Evolutionary conservation across 371 early-diverging fungal genomes (phyloP).

Genomic region (Haplosporangium sp.): DNA sequence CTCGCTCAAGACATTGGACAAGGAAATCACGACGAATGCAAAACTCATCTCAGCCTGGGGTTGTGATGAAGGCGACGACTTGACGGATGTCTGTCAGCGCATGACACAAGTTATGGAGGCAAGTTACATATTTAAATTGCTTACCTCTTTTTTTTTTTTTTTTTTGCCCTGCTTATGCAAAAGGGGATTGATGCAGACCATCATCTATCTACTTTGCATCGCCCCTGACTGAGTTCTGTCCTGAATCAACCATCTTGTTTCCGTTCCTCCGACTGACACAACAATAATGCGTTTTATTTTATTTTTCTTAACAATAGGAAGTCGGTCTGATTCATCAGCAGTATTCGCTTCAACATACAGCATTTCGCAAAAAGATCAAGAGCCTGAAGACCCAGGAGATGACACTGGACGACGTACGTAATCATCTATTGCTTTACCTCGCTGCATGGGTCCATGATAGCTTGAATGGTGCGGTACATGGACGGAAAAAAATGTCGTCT

Average conservation of each 20-base stretch:
- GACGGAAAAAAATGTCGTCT: background rate
- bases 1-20: constrained; percentile 27
- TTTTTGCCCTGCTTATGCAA: background rate
- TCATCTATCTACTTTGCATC: background rate
- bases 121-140: background rate
- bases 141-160: background rate
- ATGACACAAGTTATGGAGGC: constrained; percentile 37
- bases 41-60: constrained; percentile 31
- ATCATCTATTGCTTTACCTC: background rate
- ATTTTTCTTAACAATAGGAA: constrained; percentile 23
- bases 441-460: background rate
- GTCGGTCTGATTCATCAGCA: constrained; percentile 49
- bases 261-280: background rate
- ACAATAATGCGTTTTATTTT: background rate
- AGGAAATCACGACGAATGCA: constrained; percentile 28
- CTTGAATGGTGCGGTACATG: background rate
- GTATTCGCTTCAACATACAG: constrained; percentile 25
- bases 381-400: constrained; percentile 41
- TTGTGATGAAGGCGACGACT: constrained; percentile 28
- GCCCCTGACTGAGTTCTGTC: background rate
- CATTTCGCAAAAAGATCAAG: constrained; percentile 51
- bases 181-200: no score
- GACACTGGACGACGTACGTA: constrained; percentile 44
- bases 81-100: constrained; percentile 34
- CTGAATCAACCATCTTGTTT: background rate